A percentile compares a stretch with the other conserved stretches of the same genome.
These are phyloP conservation scores for Petasospora fabianii DNA, from an alignment of 1,139 yeast genomes.

Conservation along the genomic window DNA sequence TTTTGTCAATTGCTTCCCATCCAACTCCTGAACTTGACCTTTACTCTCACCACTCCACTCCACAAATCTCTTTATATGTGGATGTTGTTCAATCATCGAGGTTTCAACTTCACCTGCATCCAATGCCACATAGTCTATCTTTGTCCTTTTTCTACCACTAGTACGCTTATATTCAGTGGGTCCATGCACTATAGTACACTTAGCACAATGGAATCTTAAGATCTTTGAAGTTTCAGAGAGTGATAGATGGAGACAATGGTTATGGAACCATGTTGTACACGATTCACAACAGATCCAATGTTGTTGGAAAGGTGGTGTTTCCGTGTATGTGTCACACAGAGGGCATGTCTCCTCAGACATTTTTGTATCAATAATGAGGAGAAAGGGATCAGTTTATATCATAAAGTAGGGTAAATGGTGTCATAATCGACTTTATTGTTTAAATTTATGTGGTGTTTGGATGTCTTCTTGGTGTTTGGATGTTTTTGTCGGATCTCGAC, in stretches of 20 bases:
- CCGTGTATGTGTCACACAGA: slow-evolving; percentile 6
- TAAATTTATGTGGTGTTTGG: no score
- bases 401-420: no score
- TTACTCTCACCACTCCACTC: slow-evolving; percentile 11
- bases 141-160: slow-evolving; percentile 50
- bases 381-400: no score
- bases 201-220: slow-evolving; percentile 52
- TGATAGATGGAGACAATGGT: slow-evolving; percentile 43
- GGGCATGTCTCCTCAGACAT: slow-evolving; percentile 13
- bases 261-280: slow-evolving; percentile 64
- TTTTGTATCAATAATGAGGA: no score
- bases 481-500: no score
- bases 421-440: no score
- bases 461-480: neutral
- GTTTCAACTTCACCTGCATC: slow-evolving; percentile 66
- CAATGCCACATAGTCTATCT: slow-evolving; percentile 75
- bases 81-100: slow-evolving; percentile 55
- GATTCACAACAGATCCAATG: slow-evolving; percentile 62
- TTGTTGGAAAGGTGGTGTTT: slow-evolving; percentile 14
- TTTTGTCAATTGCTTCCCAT: slow-evolving; percentile 35
- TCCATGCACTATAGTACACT: slow-evolving; percentile 43
- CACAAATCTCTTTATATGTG: slow-evolving; percentile 45
- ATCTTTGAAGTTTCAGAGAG: slow-evolving; percentile 37
- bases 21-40: slow-evolving; percentile 23
- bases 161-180: slow-evolving; percentile 52